Evolutionary conservation across 257 asterid species (phyloP).

Genomic region (Ilex aquifolium): DNA sequence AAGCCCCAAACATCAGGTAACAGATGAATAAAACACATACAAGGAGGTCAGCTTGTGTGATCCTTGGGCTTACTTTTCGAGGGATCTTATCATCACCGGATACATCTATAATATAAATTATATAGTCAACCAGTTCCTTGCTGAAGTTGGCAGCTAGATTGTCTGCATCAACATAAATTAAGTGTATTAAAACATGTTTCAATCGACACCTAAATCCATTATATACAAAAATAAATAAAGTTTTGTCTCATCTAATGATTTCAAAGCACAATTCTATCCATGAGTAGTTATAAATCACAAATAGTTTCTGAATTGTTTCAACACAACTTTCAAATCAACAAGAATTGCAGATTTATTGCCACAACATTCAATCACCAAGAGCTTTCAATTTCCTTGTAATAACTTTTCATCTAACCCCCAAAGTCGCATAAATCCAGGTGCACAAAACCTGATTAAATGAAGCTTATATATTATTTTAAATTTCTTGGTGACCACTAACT

Average conservation of each 20-base stretch:
- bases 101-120: slow-evolving; percentile 87
- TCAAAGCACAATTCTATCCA: too few species aligned
- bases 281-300: too few species aligned
- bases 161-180: slow-evolving; percentile 34
- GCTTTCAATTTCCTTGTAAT: too few species aligned
- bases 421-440: too few species aligned
- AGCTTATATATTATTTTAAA: background rate
- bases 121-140: slow-evolving; percentile 88
- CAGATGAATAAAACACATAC: slow-evolving; percentile 35
- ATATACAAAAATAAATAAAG: background rate
- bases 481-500: too few species aligned
- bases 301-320: too few species aligned
- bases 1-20: background rate
- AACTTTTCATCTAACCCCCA: too few species aligned
- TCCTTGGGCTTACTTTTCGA: slow-evolving; percentile 97
- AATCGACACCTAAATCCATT: background rate
- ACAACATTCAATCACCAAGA: too few species aligned
- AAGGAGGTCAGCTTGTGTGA: slow-evolving; percentile 95
- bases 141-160: slow-evolving; percentile 96
- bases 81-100: slow-evolving; percentile 96
- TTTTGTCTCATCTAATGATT: too few species aligned
- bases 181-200: background rate
- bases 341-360: too few species aligned
- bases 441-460: too few species aligned
- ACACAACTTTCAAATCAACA: too few species aligned